Base-by-base conservation (phyloP, 2,329 filamentous ascomycete species). In the Ophiocordyceps australis region DNA sequence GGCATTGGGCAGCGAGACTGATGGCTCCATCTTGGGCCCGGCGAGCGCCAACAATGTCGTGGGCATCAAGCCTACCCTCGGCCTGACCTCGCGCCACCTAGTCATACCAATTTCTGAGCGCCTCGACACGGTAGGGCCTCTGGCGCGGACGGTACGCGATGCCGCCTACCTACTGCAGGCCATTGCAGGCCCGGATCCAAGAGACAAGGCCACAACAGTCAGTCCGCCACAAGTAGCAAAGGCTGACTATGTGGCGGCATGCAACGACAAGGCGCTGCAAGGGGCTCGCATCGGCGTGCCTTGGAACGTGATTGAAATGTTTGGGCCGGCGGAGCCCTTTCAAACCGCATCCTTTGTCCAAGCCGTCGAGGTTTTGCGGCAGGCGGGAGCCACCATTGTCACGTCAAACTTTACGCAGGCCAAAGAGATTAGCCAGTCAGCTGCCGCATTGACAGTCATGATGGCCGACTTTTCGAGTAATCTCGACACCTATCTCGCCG, bases 231-330 rank as follows among this genome's bases (percentile, higher is more conserved):
- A 14, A 40, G 38, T 3, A 40, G 62, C 3, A 69, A 69, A 1
- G 40, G 62, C 3, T n/a, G n/a, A n/a, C n/a, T n/a, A n/a, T n/a
- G n/a, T n/a, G n/a, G n/a, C n/a, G n/a, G n/a, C n/a, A n/a, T n/a
- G n/a, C n/a, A n/a, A n/a, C 16, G 43, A 56, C 16, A 55, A 55
- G 14, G 55, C 58, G 1, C 51, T 77, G 0, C 31, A 45, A 7
- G 68, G 65, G 8, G 65, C 65, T 26, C 59, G 71, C 3, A 68
- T 79, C 17, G 75, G 74, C 3, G 55, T 80, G 5, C 68, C 73
- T 0, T 54, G 62, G 12, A 72, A 75, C 17, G 7, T 19, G 17
- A 7, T 7, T 7, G 7, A 19, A 10, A 10, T 19, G n/a, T n/a
- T n/a, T n/a, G n/a, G n/a, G n/a, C n/a, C n/a, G n/a, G n/a, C n/a